phyloP scores from a whole-genome alignment of 2,329 filamentous ascomycete genomes.

The Epichloe uncinata region DNA sequence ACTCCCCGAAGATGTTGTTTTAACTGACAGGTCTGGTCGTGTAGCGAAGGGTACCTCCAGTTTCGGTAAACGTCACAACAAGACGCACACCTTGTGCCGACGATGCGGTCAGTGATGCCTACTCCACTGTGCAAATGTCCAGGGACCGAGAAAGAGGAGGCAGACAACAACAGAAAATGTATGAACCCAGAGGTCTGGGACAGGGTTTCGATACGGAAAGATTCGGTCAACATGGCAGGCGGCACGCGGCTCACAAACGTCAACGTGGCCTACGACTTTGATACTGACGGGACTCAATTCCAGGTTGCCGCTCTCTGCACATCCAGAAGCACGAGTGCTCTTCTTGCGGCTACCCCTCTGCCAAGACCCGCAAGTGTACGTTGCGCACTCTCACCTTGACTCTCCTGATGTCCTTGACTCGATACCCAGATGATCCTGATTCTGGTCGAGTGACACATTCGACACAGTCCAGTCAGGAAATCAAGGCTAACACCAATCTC shows the following conservation, averaged over 20 bases:
- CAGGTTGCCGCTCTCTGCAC: slow-evolving; percentile 93
- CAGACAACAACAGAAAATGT: background rate
- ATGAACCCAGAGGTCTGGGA: background rate
- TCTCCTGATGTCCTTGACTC: background rate
- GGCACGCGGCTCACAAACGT: background rate
- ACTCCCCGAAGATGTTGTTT: background rate
- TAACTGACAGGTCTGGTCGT: slow-evolving; percentile 15
- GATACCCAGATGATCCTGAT: background rate
- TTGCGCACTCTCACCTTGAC: slow-evolving; percentile 16
- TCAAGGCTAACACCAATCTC: background rate
- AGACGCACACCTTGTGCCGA: slow-evolving; percentile 96
- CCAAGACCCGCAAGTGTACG: slow-evolving; percentile 98
- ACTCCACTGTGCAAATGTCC: slow-evolving; percentile 2
- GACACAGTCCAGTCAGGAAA: background rate
- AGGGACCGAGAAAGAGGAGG: slow-evolving; percentile 7
- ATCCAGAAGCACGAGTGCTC: slow-evolving; percentile 99
- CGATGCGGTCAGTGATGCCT: slow-evolving; percentile 70
- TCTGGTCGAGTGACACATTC: too few relatives aligned
- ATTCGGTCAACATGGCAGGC: background rate
- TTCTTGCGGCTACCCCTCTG: slow-evolving; percentile 89
- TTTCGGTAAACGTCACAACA: slow-evolving; percentile 70
- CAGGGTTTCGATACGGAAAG: background rate
- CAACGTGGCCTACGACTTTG: background rate
- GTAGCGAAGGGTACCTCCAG: slow-evolving; percentile 45
- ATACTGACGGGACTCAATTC: slow-evolving; percentile 11